A percentile compares a stretch with the other conserved stretches of the same genome.
phyloP scores from a whole-genome alignment of 1,139 yeast genomes.

The Kodamaea plutei region DNA sequence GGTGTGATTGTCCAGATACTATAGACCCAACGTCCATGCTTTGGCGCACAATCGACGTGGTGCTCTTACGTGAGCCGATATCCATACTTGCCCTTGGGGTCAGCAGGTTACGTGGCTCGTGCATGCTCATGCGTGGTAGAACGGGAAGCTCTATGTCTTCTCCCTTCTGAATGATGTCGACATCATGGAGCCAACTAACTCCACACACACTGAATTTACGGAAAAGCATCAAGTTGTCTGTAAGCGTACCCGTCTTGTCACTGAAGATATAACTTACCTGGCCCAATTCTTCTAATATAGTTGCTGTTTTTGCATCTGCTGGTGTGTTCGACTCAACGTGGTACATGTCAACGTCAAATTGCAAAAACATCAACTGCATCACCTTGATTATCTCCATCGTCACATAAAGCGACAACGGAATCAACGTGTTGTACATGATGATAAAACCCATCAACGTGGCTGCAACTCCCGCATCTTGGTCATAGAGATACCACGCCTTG shows the following conservation, averaged over 20 bases:
- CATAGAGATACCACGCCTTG: slow-evolving; percentile 70
- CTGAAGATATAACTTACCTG: slow-evolving; percentile 93
- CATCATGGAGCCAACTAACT: slow-evolving; percentile 81
- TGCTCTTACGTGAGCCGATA: slow-evolving; percentile 17
- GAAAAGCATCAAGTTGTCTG: slow-evolving; percentile 86
- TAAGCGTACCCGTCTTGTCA: slow-evolving; percentile 95
- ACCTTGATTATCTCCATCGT: slow-evolving; percentile 95
- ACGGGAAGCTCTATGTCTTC: slow-evolving; percentile 4
- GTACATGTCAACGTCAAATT: slow-evolving; percentile 93
- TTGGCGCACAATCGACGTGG: slow-evolving; percentile 30
- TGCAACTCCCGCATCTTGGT: slow-evolving; percentile 79
- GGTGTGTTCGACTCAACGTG: slow-evolving; percentile 81
- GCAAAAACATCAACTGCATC: slow-evolving; percentile 74
- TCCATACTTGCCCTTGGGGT: slow-evolving; percentile 4
- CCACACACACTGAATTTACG: slow-evolving; percentile 85
- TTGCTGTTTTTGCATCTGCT: slow-evolving; percentile 92
- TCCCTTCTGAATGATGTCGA: slow-evolving; percentile 42
- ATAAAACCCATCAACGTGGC: slow-evolving; percentile 93
- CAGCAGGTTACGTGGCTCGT: slow-evolving; percentile 2
- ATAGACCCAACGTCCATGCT: slow-evolving; percentile 21
- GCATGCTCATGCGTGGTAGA: slow-evolving; percentile 9
- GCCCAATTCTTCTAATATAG: slow-evolving; percentile 93
- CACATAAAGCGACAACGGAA: slow-evolving; percentile 90
- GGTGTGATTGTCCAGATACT: slow-evolving; percentile 17
- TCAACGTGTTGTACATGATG: slow-evolving; percentile 94